Percentiles rank a stretch among this genome's conserved stretches.
phyloP scores from a whole-genome alignment of 1,139 yeast genomes.

The Candida glucosophila region DNA sequence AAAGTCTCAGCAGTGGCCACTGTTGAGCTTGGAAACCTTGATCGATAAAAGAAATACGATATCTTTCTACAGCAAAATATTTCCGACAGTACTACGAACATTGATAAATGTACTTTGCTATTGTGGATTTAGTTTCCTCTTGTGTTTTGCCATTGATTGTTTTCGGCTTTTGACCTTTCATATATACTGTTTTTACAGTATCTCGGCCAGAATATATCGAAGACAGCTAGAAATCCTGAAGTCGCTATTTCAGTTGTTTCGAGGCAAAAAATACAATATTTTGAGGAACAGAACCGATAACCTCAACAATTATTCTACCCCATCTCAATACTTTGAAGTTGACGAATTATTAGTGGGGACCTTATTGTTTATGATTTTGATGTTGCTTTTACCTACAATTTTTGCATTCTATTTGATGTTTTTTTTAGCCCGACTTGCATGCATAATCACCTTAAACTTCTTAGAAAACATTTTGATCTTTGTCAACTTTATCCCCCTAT shows the following conservation, averaged over 20 bases:
- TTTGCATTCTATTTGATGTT: slow-evolving; percentile 76
- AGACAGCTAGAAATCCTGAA: slow-evolving; percentile 63
- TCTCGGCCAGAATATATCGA: slow-evolving; percentile 70
- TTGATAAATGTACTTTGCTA: slow-evolving; percentile 15
- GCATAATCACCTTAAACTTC: slow-evolving; percentile 41
- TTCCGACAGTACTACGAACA: slow-evolving; percentile 1
- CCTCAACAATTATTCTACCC: slow-evolving; percentile 41
- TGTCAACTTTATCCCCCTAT: slow-evolving; percentile 78
- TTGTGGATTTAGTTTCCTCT: slow-evolving; percentile 56
- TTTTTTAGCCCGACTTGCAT: slow-evolving; percentile 47
- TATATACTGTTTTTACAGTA: slow-evolving; percentile 65
- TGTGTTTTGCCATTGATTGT: slow-evolving; percentile 61
- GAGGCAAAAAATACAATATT: slow-evolving; percentile 84
- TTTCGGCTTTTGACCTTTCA: slow-evolving; percentile 61
- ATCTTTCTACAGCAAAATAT: neutral
- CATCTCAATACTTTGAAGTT: slow-evolving; percentile 50
- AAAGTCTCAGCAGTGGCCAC: slow-evolving; percentile 1
- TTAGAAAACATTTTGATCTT: slow-evolving; percentile 58
- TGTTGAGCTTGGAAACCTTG: neutral
- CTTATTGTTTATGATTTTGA: slow-evolving; percentile 68
- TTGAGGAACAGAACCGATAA: slow-evolving; percentile 76
- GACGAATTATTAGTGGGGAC: slow-evolving; percentile 89
- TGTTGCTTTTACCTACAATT: slow-evolving; percentile 79
- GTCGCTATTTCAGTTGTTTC: slow-evolving; percentile 75
- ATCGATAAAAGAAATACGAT: neutral